These are phyloP conservation scores for Brassica carinata DNA, from an alignment of 345 rosid genomes.

Conservation along the genomic window DNA sequence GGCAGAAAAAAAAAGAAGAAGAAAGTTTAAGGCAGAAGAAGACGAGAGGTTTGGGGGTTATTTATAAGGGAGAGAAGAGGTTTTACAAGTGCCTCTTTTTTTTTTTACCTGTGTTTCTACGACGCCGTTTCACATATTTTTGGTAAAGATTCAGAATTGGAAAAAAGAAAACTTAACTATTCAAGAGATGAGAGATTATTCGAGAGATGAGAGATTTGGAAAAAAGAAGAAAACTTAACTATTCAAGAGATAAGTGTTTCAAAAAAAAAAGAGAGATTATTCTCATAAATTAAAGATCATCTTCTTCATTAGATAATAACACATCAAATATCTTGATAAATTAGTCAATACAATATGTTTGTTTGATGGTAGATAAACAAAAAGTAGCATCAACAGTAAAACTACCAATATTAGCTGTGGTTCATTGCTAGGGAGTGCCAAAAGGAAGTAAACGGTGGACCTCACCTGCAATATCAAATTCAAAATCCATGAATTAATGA, in stretches of 20 bases:
- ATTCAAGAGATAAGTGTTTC: too few relatives aligned
- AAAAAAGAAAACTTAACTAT: neutral
- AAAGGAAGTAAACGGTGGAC: neutral
- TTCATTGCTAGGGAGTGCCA: neutral
- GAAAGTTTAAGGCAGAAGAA: neutral
- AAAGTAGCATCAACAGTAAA: neutral
- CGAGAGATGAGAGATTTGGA: neutral
- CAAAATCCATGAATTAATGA: neutral
- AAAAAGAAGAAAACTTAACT: neutral
- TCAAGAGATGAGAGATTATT: neutral
- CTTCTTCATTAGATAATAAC: neutral
- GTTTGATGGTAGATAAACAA: neutral
- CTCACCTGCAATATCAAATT: neutral
- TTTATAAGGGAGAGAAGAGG: slow-evolving; percentile 38
- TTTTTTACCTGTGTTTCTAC: slow-evolving; percentile 14
- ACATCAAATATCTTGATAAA: too few relatives aligned
- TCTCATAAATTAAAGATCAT: neutral
- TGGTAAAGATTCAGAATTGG: neutral
- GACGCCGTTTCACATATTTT: slow-evolving; percentile 18
- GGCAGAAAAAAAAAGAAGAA: too few relatives aligned
- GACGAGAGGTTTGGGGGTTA: neutral
- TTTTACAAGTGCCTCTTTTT: slow-evolving; percentile 18
- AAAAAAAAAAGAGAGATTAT: neutral
- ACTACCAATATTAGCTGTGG: neutral
- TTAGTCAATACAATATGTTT: neutral